Evolutionary conservation across 768 basidiomycete species (phyloP).

Genomic region (Nidularia pulvinata): DNA sequence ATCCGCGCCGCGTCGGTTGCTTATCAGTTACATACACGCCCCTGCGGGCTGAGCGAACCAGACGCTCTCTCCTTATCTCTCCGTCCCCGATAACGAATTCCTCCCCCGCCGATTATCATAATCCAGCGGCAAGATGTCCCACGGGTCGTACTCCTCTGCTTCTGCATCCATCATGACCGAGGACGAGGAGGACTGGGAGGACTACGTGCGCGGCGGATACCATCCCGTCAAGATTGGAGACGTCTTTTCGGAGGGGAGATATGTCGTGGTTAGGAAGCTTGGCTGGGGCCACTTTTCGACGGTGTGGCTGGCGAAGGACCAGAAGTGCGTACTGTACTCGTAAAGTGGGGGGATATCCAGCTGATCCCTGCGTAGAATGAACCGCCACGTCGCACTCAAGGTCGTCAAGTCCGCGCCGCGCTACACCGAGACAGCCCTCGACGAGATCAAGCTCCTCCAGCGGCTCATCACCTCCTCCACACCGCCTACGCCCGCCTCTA

Average conservation of each 20-base stretch:
- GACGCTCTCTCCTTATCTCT: no score
- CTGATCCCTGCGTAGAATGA: conserved; percentile 52
- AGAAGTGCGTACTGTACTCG: conserved; percentile 53
- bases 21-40: no score
- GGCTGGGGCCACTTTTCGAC: conserved; percentile 97
- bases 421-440: conserved; percentile 97
- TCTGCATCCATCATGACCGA: conserved; percentile 83
- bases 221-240: conserved; percentile 97
- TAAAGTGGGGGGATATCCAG: not conserved
- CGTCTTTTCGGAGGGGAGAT: conserved; percentile 83
- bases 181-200: conserved; percentile 94
- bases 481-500: conserved; percentile 46
- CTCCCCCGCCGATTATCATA: no score
- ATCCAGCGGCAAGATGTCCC: conserved; percentile 44
- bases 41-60: no score
- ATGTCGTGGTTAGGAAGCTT: conserved; percentile 90
- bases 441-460: conserved; percentile 98
- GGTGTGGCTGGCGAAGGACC: conserved; percentile 87
- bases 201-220: conserved; percentile 79
- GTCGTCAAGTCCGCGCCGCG: conserved; percentile 97
- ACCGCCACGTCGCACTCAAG: conserved; percentile 97
- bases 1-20: no score
- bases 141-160: conserved; percentile 74
- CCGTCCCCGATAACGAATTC: no score
- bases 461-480: conserved; percentile 87